A percentile compares a stretch with the other conserved stretches of the same genome.
phyloP scores from a whole-genome alignment of 768 basidiomycete species.

The Leccinellum albellum region DNA sequence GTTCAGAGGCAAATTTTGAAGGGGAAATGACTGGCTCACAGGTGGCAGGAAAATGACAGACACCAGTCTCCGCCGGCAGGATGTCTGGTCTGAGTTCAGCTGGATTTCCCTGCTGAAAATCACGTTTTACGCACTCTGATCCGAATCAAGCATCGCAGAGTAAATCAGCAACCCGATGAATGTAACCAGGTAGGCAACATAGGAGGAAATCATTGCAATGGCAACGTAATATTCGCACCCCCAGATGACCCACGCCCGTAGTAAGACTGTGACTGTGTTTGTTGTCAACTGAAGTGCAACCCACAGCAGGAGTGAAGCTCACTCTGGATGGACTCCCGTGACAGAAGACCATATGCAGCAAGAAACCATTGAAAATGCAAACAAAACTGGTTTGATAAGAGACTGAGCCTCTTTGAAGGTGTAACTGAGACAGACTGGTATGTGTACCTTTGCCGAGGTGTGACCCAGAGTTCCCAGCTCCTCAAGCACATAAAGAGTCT shows the following conservation, averaged over 20 bases:
- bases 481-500: constrained; percentile 6
- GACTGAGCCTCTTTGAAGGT: not conserved
- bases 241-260: constrained; percentile 21
- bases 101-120: not conserved
- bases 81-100: not conserved
- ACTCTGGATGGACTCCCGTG: not conserved
- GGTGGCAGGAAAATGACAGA: not conserved
- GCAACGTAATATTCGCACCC: not conserved
- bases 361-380: not conserved
- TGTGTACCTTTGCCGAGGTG: constrained; percentile 7
- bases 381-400: constrained; percentile 12
- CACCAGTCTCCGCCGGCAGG: not conserved
- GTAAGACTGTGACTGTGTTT: constrained; percentile 11
- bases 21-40: not conserved
- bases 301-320: not conserved
- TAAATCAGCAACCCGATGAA: not conserved
- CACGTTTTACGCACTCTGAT: not conserved
- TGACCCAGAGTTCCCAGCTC: constrained; percentile 13
- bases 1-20: not conserved
- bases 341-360: not conserved
- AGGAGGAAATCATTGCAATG: constrained; percentile 6
- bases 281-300: not conserved
- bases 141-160: no score
- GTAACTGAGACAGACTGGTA: not conserved
- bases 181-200: constrained; percentile 3